A percentile compares a stretch with the other conserved stretches of the same genome.
These are phyloP conservation scores for Drechslerella dactyloides DNA, from an alignment of 2,329 filamentous ascomycete species.

Conservation along the genomic window DNA sequence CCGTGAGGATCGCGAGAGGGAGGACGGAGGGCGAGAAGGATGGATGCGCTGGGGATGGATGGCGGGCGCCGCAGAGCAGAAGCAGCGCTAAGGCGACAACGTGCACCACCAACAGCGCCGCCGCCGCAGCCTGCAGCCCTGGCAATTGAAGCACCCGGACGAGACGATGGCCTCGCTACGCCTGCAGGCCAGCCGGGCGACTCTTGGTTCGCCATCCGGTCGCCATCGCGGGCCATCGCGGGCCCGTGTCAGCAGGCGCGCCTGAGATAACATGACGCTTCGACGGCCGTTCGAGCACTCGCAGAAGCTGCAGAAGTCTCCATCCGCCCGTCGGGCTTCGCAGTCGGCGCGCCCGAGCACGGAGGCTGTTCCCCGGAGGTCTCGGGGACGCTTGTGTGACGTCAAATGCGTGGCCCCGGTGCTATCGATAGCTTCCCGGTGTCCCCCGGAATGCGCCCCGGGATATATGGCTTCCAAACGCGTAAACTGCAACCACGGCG, in stretches of 20 bases:
- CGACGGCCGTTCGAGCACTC: background rate
- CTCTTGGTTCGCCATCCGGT: no score
- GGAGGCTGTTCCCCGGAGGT: background rate
- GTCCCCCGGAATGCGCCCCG: background rate
- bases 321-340: constrained; percentile 1
- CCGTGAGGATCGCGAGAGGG: background rate
- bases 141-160: no score
- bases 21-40: background rate
- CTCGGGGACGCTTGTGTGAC: constrained; percentile 25
- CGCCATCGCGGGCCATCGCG: no score
- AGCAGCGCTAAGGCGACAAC: no score
- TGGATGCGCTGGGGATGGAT: no score
- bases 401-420: background rate
- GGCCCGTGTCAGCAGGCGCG: no score
- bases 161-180: no score
- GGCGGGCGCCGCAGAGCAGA: no score
- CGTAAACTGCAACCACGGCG: background rate
- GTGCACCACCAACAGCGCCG: no score
- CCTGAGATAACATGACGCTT: no score
- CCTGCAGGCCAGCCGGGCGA: no score
- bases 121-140: no score
- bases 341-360: background rate
- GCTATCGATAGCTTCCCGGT: background rate
- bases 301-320: background rate
- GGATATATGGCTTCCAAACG: background rate